Percentiles rank a stretch among this genome's conserved stretches.
Conservation (phyloP, 306 rosid genomes). For the Amphicarpaea edgeworthii region DNA sequence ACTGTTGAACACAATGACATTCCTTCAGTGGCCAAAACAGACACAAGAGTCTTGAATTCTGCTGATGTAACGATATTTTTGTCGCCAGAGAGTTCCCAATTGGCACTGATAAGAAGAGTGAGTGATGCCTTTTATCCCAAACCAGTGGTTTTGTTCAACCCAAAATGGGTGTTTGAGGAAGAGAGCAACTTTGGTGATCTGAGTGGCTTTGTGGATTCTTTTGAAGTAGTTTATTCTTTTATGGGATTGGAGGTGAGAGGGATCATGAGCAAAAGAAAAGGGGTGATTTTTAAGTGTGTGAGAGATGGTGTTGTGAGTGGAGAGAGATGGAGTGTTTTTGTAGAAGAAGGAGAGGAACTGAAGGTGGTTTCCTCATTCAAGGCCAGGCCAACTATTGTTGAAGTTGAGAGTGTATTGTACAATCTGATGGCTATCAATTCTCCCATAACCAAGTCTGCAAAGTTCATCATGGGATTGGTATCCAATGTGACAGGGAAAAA, state of each 20-base stretch:
- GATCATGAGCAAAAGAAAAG: slow-evolving; percentile 73
- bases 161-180: slow-evolving; percentile 85
- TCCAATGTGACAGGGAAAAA: slow-evolving; percentile 86
- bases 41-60: slow-evolving; percentile 55
- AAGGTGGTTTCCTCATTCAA: slow-evolving; percentile 70
- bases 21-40: slow-evolving; percentile 51
- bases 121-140: slow-evolving; percentile 69
- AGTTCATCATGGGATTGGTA: slow-evolving; percentile 80
- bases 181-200: slow-evolving; percentile 69
- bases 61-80: slow-evolving; percentile 74
- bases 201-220: slow-evolving; percentile 69
- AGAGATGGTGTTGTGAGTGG: slow-evolving; percentile 90
- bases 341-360: slow-evolving; percentile 80
- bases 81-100: slow-evolving; percentile 64
- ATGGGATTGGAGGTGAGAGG: slow-evolving; percentile 91
- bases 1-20: slow-evolving; percentile 61
- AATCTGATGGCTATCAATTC: slow-evolving; percentile 93
- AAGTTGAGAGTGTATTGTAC: slow-evolving; percentile 89
- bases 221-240: slow-evolving; percentile 89
- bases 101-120: slow-evolving; percentile 55
- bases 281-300: slow-evolving; percentile 78
- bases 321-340: slow-evolving; percentile 79
- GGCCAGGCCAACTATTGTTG: slow-evolving; percentile 68
- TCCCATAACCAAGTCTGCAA: slow-evolving; percentile 83
- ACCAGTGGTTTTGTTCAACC: slow-evolving; percentile 86